Conservation (phyloP, 2,329 filamentous ascomycete species). For the Hypoxylon sp. region DNA sequence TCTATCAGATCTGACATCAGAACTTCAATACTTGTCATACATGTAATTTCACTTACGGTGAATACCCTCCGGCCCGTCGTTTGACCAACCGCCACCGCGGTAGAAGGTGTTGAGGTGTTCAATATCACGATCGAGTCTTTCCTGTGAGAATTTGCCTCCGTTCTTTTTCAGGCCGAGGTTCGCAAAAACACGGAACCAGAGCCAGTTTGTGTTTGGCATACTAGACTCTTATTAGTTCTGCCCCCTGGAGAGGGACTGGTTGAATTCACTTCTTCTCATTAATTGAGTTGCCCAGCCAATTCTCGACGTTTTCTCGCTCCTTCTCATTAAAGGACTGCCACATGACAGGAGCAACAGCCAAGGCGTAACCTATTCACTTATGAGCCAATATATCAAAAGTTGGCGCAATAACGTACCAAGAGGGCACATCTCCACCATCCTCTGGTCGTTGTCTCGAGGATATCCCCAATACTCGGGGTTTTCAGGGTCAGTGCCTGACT, state of each 20-base stretch:
- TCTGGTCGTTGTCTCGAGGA: constrained; percentile 80
- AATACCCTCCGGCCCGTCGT: constrained; percentile 82
- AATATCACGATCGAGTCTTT: constrained; percentile 79
- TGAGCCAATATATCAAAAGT: constrained; percentile 6
- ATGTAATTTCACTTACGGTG: constrained; percentile 62
- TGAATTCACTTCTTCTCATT: constrained; percentile 76
- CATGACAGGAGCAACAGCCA: constrained; percentile 75
- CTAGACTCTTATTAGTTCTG: constrained; percentile 57
- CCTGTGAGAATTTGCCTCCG: constrained; percentile 76
- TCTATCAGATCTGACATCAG: constrained; percentile 56
- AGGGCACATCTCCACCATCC: constrained; percentile 88
- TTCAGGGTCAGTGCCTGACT: constrained; percentile 77
- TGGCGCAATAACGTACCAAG: constrained; percentile 61
- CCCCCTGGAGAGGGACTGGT: constrained; percentile 39
- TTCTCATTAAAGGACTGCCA: constrained; percentile 74
- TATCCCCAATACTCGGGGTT: constrained; percentile 81
- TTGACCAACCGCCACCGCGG: constrained; percentile 84
- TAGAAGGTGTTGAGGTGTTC: constrained; percentile 84
- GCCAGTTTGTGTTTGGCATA: constrained; percentile 77
- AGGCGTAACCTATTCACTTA: constrained; percentile 66
- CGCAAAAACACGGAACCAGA: constrained; percentile 88
- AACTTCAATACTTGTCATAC: background rate
- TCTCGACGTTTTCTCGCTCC: constrained; percentile 75
- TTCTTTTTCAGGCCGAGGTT: constrained; percentile 83
- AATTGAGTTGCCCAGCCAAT: constrained; percentile 79